Evolutionary conservation across 2,329 filamentous ascomycete species (phyloP).

Genomic region (Cryphonectria radicalis): DNA sequence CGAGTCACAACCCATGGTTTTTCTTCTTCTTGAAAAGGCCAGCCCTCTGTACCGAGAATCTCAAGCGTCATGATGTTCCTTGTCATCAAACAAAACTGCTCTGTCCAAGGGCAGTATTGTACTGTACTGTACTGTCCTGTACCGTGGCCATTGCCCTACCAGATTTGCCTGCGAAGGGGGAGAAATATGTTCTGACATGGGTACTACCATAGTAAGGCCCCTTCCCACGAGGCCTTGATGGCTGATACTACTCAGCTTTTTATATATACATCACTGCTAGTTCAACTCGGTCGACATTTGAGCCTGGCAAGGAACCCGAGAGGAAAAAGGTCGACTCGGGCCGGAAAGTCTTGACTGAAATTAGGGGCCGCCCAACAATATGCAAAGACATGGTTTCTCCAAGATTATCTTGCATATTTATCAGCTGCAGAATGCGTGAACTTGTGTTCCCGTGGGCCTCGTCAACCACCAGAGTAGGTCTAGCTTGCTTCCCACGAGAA

Average conservation of each 20-base stretch:
- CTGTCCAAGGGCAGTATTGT: background rate
- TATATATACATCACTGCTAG: background rate
- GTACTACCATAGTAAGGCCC: background rate
- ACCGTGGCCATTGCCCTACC: no score
- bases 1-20: slow-evolving; percentile 36
- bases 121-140: no score
- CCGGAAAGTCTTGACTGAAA: slow-evolving; percentile 19
- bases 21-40: background rate
- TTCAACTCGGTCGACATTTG: background rate
- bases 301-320: background rate
- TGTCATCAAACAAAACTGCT: background rate
- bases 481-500: slow-evolving; percentile 14
- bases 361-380: background rate
- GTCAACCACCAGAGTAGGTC: background rate
- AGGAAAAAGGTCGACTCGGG: slow-evolving; percentile 19
- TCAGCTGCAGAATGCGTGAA: slow-evolving; percentile 16
- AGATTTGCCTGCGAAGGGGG: background rate
- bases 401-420: slow-evolving; percentile 15
- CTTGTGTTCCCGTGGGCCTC: slow-evolving; percentile 11
- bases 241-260: background rate
- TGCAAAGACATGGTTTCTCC: slow-evolving; percentile 29
- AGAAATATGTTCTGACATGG: background rate
- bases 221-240: background rate
- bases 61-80: background rate
- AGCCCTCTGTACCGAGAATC: background rate